phyloP scores from a whole-genome alignment of 108 stramenopile genomes.

The Phaeodactylum tricornutum region DNA sequence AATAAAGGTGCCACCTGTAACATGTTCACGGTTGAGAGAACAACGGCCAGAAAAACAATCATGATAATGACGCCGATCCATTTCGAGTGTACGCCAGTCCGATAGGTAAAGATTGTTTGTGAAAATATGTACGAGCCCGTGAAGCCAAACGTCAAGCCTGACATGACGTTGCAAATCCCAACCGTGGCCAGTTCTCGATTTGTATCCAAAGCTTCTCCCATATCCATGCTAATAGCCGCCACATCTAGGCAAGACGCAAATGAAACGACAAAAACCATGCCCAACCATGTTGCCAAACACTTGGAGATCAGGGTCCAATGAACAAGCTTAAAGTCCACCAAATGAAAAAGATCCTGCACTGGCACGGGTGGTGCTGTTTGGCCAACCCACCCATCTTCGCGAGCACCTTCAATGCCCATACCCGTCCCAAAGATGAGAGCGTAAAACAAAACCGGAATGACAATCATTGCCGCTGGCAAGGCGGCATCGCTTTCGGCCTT shows the following conservation, averaged over 20 bases:
- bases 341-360: slow-evolving; percentile 42
- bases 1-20: slow-evolving; percentile 75
- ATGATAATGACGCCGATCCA: slow-evolving; percentile 75
- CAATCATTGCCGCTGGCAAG: slow-evolving; percentile 76
- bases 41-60: slow-evolving; percentile 52
- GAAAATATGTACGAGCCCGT: slow-evolving; percentile 96
- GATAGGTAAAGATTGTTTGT: slow-evolving; percentile 97
- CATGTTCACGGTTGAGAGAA: slow-evolving; percentile 64
- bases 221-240: slow-evolving; percentile 83
- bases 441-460: slow-evolving; percentile 82
- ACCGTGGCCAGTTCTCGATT: slow-evolving; percentile 87
- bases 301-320: slow-evolving; percentile 64
- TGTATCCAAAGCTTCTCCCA: slow-evolving; percentile 87
- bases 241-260: slow-evolving; percentile 94
- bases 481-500: slow-evolving; percentile 43
- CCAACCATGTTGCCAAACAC: slow-evolving; percentile 74
- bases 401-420: slow-evolving; percentile 43
- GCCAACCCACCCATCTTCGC: slow-evolving; percentile 79
- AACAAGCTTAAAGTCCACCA: slow-evolving; percentile 59
- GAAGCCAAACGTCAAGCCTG: slow-evolving; percentile 76
- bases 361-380: slow-evolving; percentile 59
- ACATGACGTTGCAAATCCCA: slow-evolving; percentile 85
- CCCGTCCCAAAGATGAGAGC: slow-evolving; percentile 30
- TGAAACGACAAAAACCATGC: slow-evolving; percentile 98
- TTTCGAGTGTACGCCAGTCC: slow-evolving; percentile 68